Evolutionary conservation across 2,329 filamentous ascomycete species (phyloP).

Genomic region (Aspergillus bombycis): DNA sequence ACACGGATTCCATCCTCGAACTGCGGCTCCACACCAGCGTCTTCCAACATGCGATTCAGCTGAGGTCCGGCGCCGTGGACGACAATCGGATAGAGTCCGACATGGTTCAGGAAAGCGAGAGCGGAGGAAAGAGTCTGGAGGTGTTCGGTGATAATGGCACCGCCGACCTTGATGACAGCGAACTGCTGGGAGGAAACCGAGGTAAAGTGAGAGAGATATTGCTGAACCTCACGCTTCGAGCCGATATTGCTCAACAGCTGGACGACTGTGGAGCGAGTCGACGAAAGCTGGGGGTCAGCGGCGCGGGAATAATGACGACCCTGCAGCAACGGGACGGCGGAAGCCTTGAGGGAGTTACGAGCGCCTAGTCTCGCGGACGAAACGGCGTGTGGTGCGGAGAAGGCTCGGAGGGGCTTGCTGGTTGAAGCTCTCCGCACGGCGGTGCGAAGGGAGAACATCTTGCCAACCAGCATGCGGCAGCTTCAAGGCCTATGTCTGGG

Average conservation of each 20-base stretch:
- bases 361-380: constrained; percentile 33
- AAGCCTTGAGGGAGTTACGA: constrained; percentile 31
- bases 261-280: constrained; percentile 78
- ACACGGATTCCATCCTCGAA: constrained; percentile 96
- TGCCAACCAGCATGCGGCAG: constrained; percentile 47
- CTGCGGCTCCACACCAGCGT: constrained; percentile 88
- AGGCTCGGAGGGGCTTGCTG: constrained; percentile 43
- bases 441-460: constrained; percentile 48
- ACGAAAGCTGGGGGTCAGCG: constrained; percentile 55
- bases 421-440: constrained; percentile 50
- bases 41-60: constrained; percentile 87
- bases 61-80: constrained; percentile 95
- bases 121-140: constrained; percentile 88
- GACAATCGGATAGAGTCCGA: constrained; percentile 91
- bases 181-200: constrained; percentile 97
- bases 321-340: constrained; percentile 32
- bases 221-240: constrained; percentile 93
- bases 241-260: constrained; percentile 94
- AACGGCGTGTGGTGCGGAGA: constrained; percentile 42
- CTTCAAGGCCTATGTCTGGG: constrained; percentile 28
- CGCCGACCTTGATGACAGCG: constrained; percentile 97
- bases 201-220: constrained; percentile 96
- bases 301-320: constrained; percentile 50
- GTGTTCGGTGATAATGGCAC: constrained; percentile 92
- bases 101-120: constrained; percentile 88